These are phyloP conservation scores for Chenopodium album DNA, from an alignment of 148 eudicot species.

Conservation along the genomic window DNA sequence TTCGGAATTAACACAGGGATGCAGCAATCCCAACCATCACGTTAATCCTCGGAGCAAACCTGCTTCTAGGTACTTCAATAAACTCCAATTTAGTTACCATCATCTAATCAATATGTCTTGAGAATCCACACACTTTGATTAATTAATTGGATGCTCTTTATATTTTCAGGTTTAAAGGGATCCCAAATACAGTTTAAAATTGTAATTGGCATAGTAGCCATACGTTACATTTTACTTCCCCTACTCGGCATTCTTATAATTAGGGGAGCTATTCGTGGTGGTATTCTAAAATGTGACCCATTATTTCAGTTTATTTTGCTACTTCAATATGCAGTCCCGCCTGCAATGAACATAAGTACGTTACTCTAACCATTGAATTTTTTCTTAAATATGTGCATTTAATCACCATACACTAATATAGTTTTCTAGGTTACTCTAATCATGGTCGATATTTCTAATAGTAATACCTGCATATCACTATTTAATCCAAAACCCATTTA, in stretches of 20 bases:
- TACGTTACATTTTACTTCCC: constrained; percentile 62
- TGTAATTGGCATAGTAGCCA: constrained; percentile 46
- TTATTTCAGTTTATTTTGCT: constrained; percentile 72
- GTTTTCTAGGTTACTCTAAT: too few species aligned
- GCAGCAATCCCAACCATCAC: constrained; percentile 76
- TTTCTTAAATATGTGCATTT: too few species aligned
- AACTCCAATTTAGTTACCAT: neutral
- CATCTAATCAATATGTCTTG: neutral
- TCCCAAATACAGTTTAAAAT: constrained; percentile 44
- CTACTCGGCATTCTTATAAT: constrained; percentile 53
- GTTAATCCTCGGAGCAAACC: constrained; percentile 79
- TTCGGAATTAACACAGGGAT: constrained; percentile 44
- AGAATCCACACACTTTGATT: too few species aligned
- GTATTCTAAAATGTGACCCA: constrained; percentile 54
- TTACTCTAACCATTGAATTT: neutral
- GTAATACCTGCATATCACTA: too few species aligned
- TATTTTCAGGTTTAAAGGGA: constrained; percentile 52
- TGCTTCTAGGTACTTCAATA: constrained; percentile 56
- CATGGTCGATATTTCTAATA: too few species aligned
- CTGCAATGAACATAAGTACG: constrained; percentile 90
- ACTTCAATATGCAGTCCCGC: constrained; percentile 84
- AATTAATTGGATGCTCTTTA: neutral
- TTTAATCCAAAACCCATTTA: too few species aligned
- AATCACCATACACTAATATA: too few species aligned
- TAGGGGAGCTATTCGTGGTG: constrained; percentile 47